Percentiles rank a stretch among this genome's conserved stretches.
phyloP scores from a whole-genome alignment of 345 rosid genomes.

The Rubroshorea leprosula region DNA sequence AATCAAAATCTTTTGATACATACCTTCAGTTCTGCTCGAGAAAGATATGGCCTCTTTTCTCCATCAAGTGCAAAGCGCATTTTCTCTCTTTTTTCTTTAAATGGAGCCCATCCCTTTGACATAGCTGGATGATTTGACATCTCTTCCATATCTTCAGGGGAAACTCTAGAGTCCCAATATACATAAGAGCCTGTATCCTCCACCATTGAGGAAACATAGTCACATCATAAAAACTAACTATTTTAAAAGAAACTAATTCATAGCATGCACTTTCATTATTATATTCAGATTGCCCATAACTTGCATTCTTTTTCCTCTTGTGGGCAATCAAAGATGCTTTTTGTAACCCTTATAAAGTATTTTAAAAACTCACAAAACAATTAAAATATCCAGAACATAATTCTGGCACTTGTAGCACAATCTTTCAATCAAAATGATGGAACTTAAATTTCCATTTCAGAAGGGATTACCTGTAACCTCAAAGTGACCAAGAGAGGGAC shows the following conservation, averaged over 20 bases:
- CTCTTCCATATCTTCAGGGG: constrained; percentile 81
- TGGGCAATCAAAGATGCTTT: no score
- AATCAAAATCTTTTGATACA: constrained; percentile 1
- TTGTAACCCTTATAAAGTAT: no score
- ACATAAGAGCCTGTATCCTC: constrained; percentile 36
- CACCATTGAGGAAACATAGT: constrained; percentile 17
- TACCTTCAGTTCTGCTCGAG: constrained; percentile 79
- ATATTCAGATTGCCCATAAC: no score
- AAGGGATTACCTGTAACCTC: not conserved
- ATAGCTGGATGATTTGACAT: constrained; percentile 76
- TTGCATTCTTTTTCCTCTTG: no score
- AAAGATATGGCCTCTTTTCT: constrained; percentile 61
- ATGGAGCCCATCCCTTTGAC: constrained; percentile 70
- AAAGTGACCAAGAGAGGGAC: constrained; percentile 11
- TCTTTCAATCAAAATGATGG: not conserved
- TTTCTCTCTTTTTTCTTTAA: constrained; percentile 60
- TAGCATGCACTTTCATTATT: no score
- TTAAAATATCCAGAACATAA: not conserved
- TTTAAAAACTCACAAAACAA: constrained; percentile 14
- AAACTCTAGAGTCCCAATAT: constrained; percentile 64
- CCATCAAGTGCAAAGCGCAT: constrained; percentile 73
- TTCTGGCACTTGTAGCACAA: not conserved
- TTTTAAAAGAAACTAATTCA: constrained; percentile 2
- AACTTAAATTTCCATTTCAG: not conserved
- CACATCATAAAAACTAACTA: constrained; percentile 7